Evolutionary conservation across 2,329 filamentous ascomycete genomes (phyloP), one percentile per base, ranked within the genome.

Genomic region (Knoxdaviesia capensis): DNA sequence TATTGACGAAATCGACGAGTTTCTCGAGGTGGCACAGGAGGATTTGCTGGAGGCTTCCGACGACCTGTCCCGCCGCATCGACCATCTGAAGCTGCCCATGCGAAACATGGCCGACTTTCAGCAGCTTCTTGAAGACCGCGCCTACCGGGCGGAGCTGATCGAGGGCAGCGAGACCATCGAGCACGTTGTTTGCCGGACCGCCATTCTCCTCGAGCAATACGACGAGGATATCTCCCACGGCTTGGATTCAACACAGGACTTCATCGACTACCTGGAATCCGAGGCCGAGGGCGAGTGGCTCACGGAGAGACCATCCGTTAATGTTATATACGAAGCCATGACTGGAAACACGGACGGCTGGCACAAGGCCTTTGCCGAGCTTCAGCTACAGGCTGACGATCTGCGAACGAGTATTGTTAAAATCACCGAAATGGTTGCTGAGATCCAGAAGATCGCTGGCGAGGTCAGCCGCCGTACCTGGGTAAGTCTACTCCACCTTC

Each of bases 1-100:
- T 57, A 90, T 96, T 46, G 83, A 94, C 53, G 88, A 96, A 57
- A 74, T 96, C 31, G 90, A 96, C 58, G 78, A 80, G 51, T 94
- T 94, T 53, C 64, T 96, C 33, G 84, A 93, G 56, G 75, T 81
- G 11, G 81, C 84, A 1, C 74, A 84, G 37, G 86, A 93, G 51
- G 88, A 94, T 55, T 76, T 94, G 41, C 71, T 80, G 38, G 64
- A 86, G 41, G 84, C 86, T 5, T 71, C 77, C 38, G 66, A 74
- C 46, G 90, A 96, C 55, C 76, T 96, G 48, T 71, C 73, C 43
- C 80, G 84, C 47, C 76, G 88, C 29, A 77, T 92, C 46, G 77
- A 80, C 45, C 80, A 81, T 54, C 64, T 96, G 42, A 80, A 80
- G 53, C 62, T 94, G 36, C 87, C 88, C 3, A 76, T 96, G 60